These are phyloP conservation scores for Panicum hallii DNA, from an alignment of 202 grass and related monocot species.

Conservation along the genomic window DNA sequence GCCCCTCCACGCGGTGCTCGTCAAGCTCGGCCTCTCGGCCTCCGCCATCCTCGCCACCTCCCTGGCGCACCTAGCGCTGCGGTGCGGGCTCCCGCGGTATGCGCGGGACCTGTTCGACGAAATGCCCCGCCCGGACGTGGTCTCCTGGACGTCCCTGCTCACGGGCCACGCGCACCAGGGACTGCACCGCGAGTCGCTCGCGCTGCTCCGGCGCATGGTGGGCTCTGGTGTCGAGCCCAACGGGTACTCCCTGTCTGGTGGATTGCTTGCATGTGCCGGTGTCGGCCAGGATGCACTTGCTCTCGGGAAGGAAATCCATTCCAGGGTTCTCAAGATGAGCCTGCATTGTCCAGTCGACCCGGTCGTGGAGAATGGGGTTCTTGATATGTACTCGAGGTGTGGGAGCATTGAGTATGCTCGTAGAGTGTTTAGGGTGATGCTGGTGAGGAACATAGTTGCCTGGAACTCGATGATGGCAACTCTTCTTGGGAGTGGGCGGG, in stretches of 20 bases:
- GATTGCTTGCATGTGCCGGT: slow-evolving; percentile 44
- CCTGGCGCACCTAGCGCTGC: slow-evolving; percentile 27
- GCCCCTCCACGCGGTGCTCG: slow-evolving; percentile 51
- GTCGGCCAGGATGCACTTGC: slow-evolving; percentile 17
- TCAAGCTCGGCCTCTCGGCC: slow-evolving; percentile 59
- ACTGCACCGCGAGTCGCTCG: slow-evolving; percentile 17
- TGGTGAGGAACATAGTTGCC: slow-evolving; percentile 42
- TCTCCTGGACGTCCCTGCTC: slow-evolving; percentile 71
- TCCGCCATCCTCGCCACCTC: slow-evolving; percentile 50
- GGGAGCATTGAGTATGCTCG: slow-evolving; percentile 16
- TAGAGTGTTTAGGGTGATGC: slow-evolving; percentile 55
- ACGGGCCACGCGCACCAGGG: slow-evolving; percentile 61
- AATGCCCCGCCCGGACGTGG: slow-evolving; percentile 52
- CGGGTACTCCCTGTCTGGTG: slow-evolving; percentile 57
- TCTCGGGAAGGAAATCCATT: slow-evolving; percentile 64
- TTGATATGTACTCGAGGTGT: slow-evolving; percentile 61
- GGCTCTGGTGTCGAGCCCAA: slow-evolving; percentile 36
- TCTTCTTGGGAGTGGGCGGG: slow-evolving; percentile 41
- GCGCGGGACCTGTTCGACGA: slow-evolving; percentile 60
- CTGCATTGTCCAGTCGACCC: slow-evolving; percentile 27
- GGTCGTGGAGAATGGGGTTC: slow-evolving; percentile 59
- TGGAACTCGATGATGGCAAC: slow-evolving; percentile 71
- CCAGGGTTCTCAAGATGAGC: slow-evolving; percentile 48
- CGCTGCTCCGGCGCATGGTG: slow-evolving; percentile 49
- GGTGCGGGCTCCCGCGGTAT: slow-evolving; percentile 42